Percentiles rank a stretch among this genome's conserved stretches.
These are phyloP conservation scores for Cyclostephanos tholiformis DNA, from an alignment of 108 stramenopile species.

Conservation along the genomic window DNA sequence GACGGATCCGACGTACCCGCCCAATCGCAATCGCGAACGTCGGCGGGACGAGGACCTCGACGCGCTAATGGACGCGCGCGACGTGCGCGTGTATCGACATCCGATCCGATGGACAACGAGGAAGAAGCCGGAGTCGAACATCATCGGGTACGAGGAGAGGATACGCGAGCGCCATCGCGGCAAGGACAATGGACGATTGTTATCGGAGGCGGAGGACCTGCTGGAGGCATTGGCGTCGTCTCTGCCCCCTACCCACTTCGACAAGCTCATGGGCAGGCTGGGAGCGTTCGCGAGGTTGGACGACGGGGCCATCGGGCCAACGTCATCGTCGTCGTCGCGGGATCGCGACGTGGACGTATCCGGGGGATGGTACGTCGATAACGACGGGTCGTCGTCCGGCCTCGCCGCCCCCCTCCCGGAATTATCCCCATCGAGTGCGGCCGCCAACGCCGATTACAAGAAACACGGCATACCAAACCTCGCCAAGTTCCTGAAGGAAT, in stretches of 20 bases:
- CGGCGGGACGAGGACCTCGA: conserved; percentile 23
- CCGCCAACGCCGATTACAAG: conserved; percentile 13
- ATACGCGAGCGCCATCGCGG: conserved; percentile 13
- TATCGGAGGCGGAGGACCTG: conserved; percentile 26
- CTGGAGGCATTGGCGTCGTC: conserved; percentile 27
- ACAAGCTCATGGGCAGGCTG: conserved; percentile 38
- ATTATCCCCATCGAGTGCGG: not conserved
- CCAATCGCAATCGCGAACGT: conserved; percentile 40
- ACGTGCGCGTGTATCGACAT: conserved; percentile 21
- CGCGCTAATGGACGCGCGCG: conserved; percentile 30
- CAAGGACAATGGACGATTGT: conserved; percentile 23
- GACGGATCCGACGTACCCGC: conserved; percentile 44
- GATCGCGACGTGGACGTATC: not conserved
- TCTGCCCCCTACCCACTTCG: conserved; percentile 42
- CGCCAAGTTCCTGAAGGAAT: conserved; percentile 17
- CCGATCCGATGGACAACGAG: conserved; percentile 7
- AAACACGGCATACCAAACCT: conserved; percentile 23
- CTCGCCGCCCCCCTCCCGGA: not conserved
- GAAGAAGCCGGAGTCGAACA: not conserved
- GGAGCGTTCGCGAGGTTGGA: conserved; percentile 28
- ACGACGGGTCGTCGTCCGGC: not conserved
- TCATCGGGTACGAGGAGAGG: conserved; percentile 1
- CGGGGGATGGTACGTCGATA: conserved; percentile 5
- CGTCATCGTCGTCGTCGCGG: not conserved
- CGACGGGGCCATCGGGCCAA: not conserved